A percentile compares a stretch with the other conserved stretches of the same genome.
phyloP scores from a whole-genome alignment of 2,329 filamentous ascomycete species.

The Botrytis galanthina region DNA sequence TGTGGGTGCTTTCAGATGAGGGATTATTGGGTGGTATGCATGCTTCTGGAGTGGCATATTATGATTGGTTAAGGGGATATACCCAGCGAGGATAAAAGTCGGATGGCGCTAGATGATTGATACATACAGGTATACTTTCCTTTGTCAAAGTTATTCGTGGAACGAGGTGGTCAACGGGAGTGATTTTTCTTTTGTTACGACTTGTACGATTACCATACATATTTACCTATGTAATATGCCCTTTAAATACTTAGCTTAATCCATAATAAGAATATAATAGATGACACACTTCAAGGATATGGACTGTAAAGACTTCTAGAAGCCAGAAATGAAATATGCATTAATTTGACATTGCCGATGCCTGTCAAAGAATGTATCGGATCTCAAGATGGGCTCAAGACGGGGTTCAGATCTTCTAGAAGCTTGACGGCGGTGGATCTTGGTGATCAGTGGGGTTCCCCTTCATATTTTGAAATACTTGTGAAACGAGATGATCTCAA shows the following conservation, averaged over 20 bases:
- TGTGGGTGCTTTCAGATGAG: constrained; percentile 36
- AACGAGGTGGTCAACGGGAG: background rate
- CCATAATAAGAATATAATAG: constrained; percentile 19
- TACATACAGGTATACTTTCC: constrained; percentile 10
- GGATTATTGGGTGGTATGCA: background rate
- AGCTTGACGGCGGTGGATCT: background rate
- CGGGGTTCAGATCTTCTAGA: background rate
- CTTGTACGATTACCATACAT: constrained; percentile 20
- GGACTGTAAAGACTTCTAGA: background rate
- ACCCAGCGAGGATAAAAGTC: constrained; percentile 10
- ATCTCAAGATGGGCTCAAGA: background rate
- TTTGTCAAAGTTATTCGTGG: constrained; percentile 6
- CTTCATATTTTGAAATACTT: background rate
- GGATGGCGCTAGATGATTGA: constrained; percentile 8
- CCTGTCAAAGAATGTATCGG: background rate
- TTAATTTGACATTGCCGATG: background rate
- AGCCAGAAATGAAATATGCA: background rate
- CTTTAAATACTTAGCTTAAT: constrained; percentile 15
- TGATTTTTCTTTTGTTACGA: constrained; percentile 11
- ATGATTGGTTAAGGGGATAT: constrained; percentile 6
- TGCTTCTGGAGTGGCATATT: background rate
- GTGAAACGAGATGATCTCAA: background rate
- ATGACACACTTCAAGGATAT: constrained; percentile 4
- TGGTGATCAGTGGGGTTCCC: background rate
- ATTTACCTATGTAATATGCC: constrained; percentile 20